Percentiles rank a stretch among this genome's conserved stretches.
phyloP scores from a whole-genome alignment of 2,329 filamentous ascomycete species.

The Ophiocordyceps camponoti-saundersi region DNA sequence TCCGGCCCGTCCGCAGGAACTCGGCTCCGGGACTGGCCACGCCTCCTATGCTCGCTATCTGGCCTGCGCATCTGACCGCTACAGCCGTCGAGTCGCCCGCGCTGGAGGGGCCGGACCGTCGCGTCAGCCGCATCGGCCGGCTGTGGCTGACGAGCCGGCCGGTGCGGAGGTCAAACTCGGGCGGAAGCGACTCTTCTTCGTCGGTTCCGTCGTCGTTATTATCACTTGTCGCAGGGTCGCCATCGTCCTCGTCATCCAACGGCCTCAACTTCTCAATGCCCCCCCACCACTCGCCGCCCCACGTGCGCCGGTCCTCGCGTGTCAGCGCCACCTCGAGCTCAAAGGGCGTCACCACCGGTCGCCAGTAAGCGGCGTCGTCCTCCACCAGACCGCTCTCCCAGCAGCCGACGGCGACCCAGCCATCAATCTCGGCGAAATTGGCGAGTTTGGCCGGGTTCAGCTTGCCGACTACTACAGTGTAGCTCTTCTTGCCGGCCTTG shows the following conservation, averaged over 20 bases:
- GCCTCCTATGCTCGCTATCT: constrained; percentile 68
- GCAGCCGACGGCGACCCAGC: constrained; percentile 94
- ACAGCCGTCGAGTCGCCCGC: constrained; percentile 20
- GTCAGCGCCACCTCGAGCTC: constrained; percentile 68
- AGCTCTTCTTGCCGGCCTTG: constrained; percentile 78
- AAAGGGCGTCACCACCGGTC: constrained; percentile 85
- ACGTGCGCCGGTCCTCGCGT: constrained; percentile 59
- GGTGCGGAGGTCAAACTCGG: constrained; percentile 83
- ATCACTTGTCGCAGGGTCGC: constrained; percentile 4
- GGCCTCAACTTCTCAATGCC: constrained; percentile 57
- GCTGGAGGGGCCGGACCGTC: constrained; percentile 5
- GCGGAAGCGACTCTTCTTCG: constrained; percentile 56
- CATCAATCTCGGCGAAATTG: constrained; percentile 89
- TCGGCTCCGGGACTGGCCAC: constrained; percentile 84
- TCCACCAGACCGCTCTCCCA: constrained; percentile 94
- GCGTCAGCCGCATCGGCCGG: constrained; percentile 48
- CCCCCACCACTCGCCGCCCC: constrained; percentile 79
- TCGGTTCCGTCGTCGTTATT: constrained; percentile 6
- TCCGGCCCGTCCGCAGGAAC: constrained; percentile 63
- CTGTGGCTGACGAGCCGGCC: constrained; percentile 67
- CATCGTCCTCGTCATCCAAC: constrained; percentile 12
- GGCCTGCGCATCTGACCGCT: constrained; percentile 40
- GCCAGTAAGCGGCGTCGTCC: constrained; percentile 66
- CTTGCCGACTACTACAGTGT: constrained; percentile 92
- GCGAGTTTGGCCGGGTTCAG: constrained; percentile 90